Percentiles rank a stretch among this genome's conserved stretches.
Evolutionary conservation across 1,139 yeast species (phyloP).

Genomic region (Blastobotrys arbuscula): DNA sequence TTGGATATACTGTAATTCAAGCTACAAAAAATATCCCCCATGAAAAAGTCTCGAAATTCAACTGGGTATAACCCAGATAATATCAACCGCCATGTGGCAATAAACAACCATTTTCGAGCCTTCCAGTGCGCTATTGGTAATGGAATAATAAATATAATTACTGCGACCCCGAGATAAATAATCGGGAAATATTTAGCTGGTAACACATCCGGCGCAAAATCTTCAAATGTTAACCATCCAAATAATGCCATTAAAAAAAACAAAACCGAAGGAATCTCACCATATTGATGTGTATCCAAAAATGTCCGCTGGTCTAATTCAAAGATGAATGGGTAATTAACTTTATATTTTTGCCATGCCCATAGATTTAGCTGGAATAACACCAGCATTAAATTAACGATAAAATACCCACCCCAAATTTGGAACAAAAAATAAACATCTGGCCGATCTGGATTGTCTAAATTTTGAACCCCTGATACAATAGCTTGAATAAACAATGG

Average conservation of each 20-base stretch:
- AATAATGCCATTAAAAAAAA: constrained; percentile 54
- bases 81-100: constrained; percentile 65
- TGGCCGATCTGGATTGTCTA: constrained; percentile 22
- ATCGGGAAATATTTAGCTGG: constrained; percentile 80
- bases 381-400: constrained; percentile 52
- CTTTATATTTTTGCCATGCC: constrained; percentile 67
- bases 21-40: constrained; percentile 88
- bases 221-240: constrained; percentile 69
- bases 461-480: constrained; percentile 42
- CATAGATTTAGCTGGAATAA: constrained; percentile 64
- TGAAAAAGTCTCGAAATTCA: constrained; percentile 86
- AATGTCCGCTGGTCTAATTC: constrained; percentile 74
- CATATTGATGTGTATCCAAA: constrained; percentile 60
- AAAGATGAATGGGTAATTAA: constrained; percentile 87
- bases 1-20: constrained; percentile 85
- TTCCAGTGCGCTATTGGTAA: constrained; percentile 47
- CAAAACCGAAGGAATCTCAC: constrained; percentile 56
- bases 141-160: constrained; percentile 55
- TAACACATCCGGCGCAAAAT: constrained; percentile 56
- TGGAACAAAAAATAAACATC: constrained; percentile 54
- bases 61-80: constrained; percentile 89
- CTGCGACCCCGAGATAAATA: constrained; percentile 55
- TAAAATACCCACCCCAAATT: constrained; percentile 87
- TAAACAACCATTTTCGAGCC: constrained; percentile 68
- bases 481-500: constrained; percentile 56